These are phyloP conservation scores for Malassezia caprae DNA, from an alignment of 1,284 basidiomycete genomes.

Conservation along the genomic window DNA sequence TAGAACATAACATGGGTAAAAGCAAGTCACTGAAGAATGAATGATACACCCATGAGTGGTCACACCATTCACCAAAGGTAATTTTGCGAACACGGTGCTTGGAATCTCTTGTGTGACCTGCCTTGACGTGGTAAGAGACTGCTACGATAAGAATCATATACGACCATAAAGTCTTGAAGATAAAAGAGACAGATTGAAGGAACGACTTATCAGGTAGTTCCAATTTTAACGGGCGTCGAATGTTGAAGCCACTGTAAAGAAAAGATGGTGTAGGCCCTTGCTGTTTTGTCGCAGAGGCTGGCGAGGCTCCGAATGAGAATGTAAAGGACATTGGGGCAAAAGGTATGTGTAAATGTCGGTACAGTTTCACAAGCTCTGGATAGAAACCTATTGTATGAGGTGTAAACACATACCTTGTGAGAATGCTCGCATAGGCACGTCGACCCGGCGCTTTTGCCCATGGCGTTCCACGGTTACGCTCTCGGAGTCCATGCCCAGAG, in stretches of 20 bases:
- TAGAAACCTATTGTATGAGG: slow-evolving; percentile 29
- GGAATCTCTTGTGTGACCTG: slow-evolving; percentile 26
- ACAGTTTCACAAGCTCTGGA: slow-evolving; percentile 33
- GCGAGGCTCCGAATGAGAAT: slow-evolving; percentile 26
- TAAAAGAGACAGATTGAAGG: not conserved
- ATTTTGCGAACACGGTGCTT: slow-evolving; percentile 19
- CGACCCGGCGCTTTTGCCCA: slow-evolving; percentile 21
- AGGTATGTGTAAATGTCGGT: slow-evolving; percentile 26
- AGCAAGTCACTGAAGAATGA: slow-evolving; percentile 27
- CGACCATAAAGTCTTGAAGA: slow-evolving; percentile 18
- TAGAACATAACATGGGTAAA: slow-evolving; percentile 32
- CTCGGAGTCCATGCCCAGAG: slow-evolving; percentile 40
- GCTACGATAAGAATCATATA: slow-evolving; percentile 33
- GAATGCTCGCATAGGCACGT: slow-evolving; percentile 45
- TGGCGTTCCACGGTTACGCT: slow-evolving; percentile 27
- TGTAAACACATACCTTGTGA: slow-evolving; percentile 22
- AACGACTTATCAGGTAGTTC: not conserved
- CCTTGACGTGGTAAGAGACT: slow-evolving; percentile 25
- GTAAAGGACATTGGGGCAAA: slow-evolving; percentile 29
- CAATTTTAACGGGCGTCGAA: slow-evolving; percentile 12
- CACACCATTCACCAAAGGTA: slow-evolving; percentile 18
- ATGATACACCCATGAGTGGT: slow-evolving; percentile 10
- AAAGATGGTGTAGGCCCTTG: slow-evolving; percentile 1
- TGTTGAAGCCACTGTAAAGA: not conserved
- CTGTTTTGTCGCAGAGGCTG: not conserved